These are phyloP conservation scores for Medicago ruthenica DNA, from an alignment of 306 rosid genomes.

Conservation along the genomic window DNA sequence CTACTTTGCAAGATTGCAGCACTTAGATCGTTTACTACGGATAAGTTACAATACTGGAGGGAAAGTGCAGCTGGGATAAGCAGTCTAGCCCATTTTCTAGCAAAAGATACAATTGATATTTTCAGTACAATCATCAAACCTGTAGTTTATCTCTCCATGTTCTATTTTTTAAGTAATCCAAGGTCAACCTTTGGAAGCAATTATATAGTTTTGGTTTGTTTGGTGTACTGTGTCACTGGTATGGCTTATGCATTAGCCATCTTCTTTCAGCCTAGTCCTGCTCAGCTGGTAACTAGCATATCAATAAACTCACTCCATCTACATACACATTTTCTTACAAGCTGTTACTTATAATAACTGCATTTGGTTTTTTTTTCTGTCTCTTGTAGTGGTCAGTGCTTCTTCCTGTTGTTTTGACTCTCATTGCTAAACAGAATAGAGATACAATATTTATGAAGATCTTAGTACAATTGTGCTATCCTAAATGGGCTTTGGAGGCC, in stretches of 20 bases:
- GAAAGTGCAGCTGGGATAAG: slow-evolving; percentile 84
- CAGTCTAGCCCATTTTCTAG: slow-evolving; percentile 78
- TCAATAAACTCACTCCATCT: slow-evolving; percentile 10
- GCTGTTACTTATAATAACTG: slow-evolving; percentile 12
- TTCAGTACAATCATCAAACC: slow-evolving; percentile 81
- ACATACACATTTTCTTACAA: slow-evolving; percentile 14
- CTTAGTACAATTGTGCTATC: slow-evolving; percentile 64
- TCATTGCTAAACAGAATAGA: slow-evolving; percentile 58
- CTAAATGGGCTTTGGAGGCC: slow-evolving; percentile 91
- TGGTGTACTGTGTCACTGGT: slow-evolving; percentile 83
- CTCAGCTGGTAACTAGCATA: slow-evolving; percentile 68
- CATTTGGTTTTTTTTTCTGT: not conserved
- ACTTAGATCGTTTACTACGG: slow-evolving; percentile 74
- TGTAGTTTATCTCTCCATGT: slow-evolving; percentile 84
- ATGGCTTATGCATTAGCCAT: slow-evolving; percentile 77
- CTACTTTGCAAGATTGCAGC: slow-evolving; percentile 81
- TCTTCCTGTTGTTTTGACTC: slow-evolving; percentile 82
- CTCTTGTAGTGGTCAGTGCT: slow-evolving; percentile 79
- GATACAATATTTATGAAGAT: slow-evolving; percentile 50
- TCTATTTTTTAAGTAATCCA: slow-evolving; percentile 86
- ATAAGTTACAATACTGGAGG: slow-evolving; percentile 78
- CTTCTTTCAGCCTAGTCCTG: slow-evolving; percentile 71
- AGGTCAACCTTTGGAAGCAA: slow-evolving; percentile 71
- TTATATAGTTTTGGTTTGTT: slow-evolving; percentile 62
- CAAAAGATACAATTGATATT: slow-evolving; percentile 77